Evolutionary conservation across 352 stramenopile species (phyloP).

Genomic region (Globisporangium ultimum): DNA sequence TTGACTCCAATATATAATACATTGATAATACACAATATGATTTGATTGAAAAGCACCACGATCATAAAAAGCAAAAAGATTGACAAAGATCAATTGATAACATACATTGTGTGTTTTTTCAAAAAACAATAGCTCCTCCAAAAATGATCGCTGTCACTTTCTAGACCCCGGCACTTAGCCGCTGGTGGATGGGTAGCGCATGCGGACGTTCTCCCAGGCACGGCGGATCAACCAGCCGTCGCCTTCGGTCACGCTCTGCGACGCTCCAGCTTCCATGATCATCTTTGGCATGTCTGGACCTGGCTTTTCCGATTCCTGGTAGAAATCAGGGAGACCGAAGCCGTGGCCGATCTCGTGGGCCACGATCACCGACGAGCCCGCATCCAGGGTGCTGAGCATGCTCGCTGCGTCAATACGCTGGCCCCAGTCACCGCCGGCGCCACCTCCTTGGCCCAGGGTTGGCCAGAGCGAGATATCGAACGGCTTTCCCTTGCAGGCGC

Average conservation of each 20-base stretch:
- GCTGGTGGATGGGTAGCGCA: constrained; percentile 18
- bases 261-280: constrained; percentile 23
- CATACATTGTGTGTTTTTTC: no score
- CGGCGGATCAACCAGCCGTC: constrained; percentile 21
- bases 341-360: constrained; percentile 43
- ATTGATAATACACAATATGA: no score
- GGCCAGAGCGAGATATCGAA: constrained; percentile 50
- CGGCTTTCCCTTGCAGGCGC: constrained; percentile 27
- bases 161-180: background rate
- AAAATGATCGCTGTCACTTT: no score
- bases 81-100: no score
- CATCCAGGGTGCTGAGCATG: constrained; percentile 27
- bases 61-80: no score
- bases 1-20: no score
- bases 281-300: constrained; percentile 16
- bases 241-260: constrained; percentile 16
- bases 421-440: constrained; percentile 20
- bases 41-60: no score
- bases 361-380: constrained; percentile 29
- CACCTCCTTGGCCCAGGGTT: constrained; percentile 29
- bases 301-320: constrained; percentile 10
- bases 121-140: no score
- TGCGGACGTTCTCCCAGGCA: constrained; percentile 18
- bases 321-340: constrained; percentile 13
- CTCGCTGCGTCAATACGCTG: constrained; percentile 33